A percentile compares a stretch with the other conserved stretches of the same genome.
phyloP scores from a whole-genome alignment of 2,329 filamentous ascomycete genomes.

The Xylogone sp. region DNA sequence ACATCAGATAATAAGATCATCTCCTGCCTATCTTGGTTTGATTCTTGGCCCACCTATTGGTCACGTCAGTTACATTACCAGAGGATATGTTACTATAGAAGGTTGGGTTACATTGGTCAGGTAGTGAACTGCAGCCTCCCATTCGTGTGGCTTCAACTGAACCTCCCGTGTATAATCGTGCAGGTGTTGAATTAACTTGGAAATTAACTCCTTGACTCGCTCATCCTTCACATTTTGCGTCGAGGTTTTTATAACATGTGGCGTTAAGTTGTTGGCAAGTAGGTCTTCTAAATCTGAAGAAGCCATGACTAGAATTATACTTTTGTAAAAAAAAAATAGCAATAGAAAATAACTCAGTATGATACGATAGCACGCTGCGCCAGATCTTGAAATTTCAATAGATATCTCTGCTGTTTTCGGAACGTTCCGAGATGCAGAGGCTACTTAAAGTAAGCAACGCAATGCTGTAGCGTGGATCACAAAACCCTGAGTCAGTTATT shows the following conservation, averaged over 20 bases:
- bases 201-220: slow-evolving; percentile 45
- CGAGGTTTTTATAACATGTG: not conserved
- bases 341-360: too few relatives aligned
- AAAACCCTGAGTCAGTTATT: too few relatives aligned
- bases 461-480: too few relatives aligned
- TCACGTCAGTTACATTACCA: too few relatives aligned
- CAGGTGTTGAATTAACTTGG: slow-evolving; percentile 64
- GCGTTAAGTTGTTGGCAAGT: not conserved
- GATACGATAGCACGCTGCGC: too few relatives aligned
- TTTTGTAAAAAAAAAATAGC: not conserved
- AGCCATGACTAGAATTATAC: not conserved
- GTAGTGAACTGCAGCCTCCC: slow-evolving; percentile 71
- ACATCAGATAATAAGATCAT: slow-evolving; percentile 70
- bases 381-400: too few relatives aligned
- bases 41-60: slow-evolving; percentile 54
- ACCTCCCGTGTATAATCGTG: slow-evolving; percentile 78
- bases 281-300: not conserved
- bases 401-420: too few relatives aligned
- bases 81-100: too few relatives aligned
- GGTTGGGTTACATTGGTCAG: slow-evolving; percentile 46
- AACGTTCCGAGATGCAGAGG: too few relatives aligned
- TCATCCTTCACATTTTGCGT: not conserved
- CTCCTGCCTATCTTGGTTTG: slow-evolving; percentile 66
- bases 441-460: too few relatives aligned
- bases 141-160: slow-evolving; percentile 73